Conservation (phyloP, 768 basidiomycete species). For the Lepiota brunneoincarnata region DNA sequence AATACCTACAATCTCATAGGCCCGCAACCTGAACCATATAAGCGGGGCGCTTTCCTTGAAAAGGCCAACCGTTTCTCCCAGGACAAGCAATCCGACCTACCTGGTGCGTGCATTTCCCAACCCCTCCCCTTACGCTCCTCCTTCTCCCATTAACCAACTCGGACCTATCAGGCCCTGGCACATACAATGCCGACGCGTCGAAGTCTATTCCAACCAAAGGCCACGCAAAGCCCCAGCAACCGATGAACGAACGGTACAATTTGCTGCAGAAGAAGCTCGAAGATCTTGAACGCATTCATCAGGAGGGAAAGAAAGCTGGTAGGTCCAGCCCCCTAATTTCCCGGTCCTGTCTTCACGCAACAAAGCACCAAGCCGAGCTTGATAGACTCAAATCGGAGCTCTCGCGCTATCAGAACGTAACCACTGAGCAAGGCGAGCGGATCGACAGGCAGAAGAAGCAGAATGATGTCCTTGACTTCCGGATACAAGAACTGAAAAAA, state of each 20-base stretch:
- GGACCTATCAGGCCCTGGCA: no score
- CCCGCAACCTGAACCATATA: conserved; percentile 47
- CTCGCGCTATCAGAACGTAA: conserved; percentile 41
- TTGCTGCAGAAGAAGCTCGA: conserved; percentile 61
- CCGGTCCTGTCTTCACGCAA: not conserved
- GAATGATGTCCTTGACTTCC: conserved; percentile 51
- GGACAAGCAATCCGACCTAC: conserved; percentile 37
- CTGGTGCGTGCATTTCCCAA: conserved; percentile 36
- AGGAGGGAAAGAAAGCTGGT: conserved; percentile 67
- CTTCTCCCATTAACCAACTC: not conserved
- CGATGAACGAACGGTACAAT: conserved; percentile 46
- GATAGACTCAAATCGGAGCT: conserved; percentile 60
- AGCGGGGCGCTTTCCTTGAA: conserved; percentile 57
- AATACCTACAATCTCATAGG: conserved; percentile 46
- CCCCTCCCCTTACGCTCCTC: not conserved
- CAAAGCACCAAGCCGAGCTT: conserved; percentile 59
- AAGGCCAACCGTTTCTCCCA: conserved; percentile 50
- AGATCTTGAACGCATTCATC: conserved; percentile 58
- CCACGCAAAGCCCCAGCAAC: conserved; percentile 14
- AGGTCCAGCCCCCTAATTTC: conserved; percentile 19
- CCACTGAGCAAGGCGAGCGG: conserved; percentile 49
- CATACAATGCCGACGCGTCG: conserved; percentile 16
- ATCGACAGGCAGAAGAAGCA: conserved; percentile 65
- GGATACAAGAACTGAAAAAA: conserved; percentile 62
- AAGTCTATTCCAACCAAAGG: conserved; percentile 21